Conservation (phyloP, 2,329 filamentous ascomycete species). For the Trichoderma harzianum region DNA sequence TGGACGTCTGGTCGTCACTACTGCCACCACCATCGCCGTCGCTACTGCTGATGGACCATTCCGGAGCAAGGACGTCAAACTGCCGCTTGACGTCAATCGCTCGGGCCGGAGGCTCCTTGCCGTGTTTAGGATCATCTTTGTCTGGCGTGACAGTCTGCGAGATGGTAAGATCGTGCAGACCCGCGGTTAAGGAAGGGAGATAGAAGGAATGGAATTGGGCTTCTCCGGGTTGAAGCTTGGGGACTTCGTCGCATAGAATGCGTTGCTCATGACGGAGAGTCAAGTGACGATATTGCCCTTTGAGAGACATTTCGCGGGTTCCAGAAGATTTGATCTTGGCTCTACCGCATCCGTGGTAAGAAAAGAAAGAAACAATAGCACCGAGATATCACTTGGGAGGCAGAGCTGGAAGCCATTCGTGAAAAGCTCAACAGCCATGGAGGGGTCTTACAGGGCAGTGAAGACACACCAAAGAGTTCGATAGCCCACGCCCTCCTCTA, state of each 20-base stretch:
- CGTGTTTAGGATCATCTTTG: not conserved
- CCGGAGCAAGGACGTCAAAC: not conserved
- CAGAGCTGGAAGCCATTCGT: not conserved
- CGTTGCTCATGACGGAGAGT: not conserved
- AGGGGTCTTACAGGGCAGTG: not conserved
- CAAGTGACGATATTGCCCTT: not conserved
- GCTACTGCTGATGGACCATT: not conserved
- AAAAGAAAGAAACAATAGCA: not conserved
- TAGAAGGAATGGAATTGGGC: not conserved
- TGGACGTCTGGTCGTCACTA: not conserved
- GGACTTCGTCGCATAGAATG: not conserved
- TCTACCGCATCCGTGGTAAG: not conserved
- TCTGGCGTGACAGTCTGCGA: not conserved
- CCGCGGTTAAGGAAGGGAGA: not conserved
- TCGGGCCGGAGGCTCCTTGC: not conserved
- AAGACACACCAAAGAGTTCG: not conserved
- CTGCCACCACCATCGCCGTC: not conserved
- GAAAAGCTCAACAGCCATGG: not conserved
- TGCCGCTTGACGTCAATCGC: not conserved
- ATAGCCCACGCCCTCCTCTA: not conserved
- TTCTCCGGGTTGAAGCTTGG: not conserved
- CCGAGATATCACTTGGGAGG: not conserved
- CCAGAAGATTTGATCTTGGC: not conserved
- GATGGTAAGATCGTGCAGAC: not conserved
- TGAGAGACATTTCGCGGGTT: not conserved